Conservation (phyloP, 2,329 filamentous ascomycete species). For the Chaetomium sp. region DNA sequence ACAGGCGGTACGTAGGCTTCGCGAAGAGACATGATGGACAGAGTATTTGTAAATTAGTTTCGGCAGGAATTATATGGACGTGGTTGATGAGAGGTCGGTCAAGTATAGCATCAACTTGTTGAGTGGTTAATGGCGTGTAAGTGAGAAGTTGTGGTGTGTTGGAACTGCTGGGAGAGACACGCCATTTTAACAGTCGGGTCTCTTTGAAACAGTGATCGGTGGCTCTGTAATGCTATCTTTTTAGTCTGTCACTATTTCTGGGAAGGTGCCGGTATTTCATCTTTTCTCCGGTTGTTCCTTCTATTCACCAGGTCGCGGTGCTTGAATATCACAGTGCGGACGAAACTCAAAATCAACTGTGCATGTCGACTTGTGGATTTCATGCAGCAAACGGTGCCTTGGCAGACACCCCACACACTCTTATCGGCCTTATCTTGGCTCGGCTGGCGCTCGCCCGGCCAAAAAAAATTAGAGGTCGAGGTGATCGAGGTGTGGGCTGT, state of each 20-base stretch:
- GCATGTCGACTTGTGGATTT: neutral
- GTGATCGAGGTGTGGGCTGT: slow-evolving; percentile 5
- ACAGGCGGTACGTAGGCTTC: neutral
- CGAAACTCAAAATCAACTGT: neutral
- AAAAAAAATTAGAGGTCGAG: slow-evolving; percentile 34
- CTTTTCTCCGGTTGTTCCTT: neutral
- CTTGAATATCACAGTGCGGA: neutral
- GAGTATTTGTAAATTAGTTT: neutral
- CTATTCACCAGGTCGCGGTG: neutral
- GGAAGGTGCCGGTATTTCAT: neutral
- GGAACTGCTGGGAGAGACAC: neutral
- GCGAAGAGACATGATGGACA: neutral
- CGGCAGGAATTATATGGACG: too few species aligned
- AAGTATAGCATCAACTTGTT: neutral
- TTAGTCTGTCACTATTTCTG: neutral
- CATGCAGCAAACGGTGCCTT: slow-evolving; percentile 17
- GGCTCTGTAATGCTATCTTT: neutral
- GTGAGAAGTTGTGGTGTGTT: neutral
- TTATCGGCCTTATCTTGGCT: slow-evolving; percentile 36
- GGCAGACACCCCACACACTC: slow-evolving; percentile 16
- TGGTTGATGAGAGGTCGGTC: neutral
- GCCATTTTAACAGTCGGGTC: neutral
- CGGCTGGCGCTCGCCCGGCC: slow-evolving; percentile 27
- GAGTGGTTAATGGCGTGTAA: slow-evolving; percentile 10
- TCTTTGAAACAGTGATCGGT: neutral